Conservation (phyloP, 768 basidiomycete species). For the Pleurotus giganteus region DNA sequence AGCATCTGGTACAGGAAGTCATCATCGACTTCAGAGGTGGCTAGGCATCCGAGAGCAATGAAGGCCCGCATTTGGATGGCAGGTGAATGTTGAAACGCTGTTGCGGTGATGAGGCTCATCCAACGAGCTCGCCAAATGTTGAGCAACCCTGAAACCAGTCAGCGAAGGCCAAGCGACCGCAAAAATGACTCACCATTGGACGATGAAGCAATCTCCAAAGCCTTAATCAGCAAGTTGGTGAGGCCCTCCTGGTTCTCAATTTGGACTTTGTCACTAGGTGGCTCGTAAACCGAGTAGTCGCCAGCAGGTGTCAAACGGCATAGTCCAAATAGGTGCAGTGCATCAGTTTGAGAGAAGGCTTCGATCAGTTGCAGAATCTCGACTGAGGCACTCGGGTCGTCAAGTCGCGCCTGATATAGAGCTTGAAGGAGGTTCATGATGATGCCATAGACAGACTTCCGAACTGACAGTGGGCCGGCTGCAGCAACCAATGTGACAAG, state of each 20-base stretch:
- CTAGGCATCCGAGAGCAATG: conserved; percentile 78
- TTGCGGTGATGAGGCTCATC: conserved; percentile 87
- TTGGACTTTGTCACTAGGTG: conserved; percentile 48
- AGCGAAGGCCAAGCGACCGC: not conserved
- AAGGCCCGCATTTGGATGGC: conserved; percentile 89
- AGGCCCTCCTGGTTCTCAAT: conserved; percentile 70
- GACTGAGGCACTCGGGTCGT: conserved; percentile 54
- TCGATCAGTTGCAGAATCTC: conserved; percentile 64
- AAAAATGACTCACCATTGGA: conserved; percentile 54
- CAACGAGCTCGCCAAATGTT: conserved; percentile 93
- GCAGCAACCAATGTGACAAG: conserved; percentile 75
- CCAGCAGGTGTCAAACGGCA: conserved; percentile 58
- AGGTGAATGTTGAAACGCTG: conserved; percentile 87
- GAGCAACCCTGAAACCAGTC: conserved; percentile 50
- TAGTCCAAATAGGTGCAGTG: conserved; percentile 73
- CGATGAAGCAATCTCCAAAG: conserved; percentile 64
- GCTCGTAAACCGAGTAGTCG: conserved; percentile 63
- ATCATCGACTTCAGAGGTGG: conserved; percentile 83
- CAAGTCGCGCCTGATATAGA: conserved; percentile 56
- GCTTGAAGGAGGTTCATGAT: conserved; percentile 82
- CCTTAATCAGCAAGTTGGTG: conserved; percentile 56
- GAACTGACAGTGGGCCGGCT: conserved; percentile 69
- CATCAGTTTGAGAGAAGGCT: conserved; percentile 53
- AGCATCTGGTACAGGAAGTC: conserved; percentile 93
- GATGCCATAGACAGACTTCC: conserved; percentile 80